Evolutionary conservation across 2,329 filamentous ascomycete genomes (phyloP).

Genomic region (Shiraia sp.): DNA sequence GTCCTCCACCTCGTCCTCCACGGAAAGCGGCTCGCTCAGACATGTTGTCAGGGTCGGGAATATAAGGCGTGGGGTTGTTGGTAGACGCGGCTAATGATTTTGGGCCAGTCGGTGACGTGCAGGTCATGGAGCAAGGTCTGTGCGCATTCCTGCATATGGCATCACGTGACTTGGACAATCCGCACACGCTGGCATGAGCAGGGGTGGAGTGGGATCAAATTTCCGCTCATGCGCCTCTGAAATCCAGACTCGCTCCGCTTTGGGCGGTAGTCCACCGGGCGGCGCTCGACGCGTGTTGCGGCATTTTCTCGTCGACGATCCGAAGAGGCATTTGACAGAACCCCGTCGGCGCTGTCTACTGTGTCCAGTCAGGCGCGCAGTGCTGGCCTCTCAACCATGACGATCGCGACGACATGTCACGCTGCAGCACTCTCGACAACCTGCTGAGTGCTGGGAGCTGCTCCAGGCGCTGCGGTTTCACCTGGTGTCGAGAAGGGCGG

Average conservation of each 20-base stretch:
- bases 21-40: slow-evolving; percentile 60
- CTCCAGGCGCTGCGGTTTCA: no score
- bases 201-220: slow-evolving; percentile 3
- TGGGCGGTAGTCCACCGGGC: not conserved
- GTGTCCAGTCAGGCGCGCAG: not conserved
- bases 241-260: slow-evolving; percentile 11
- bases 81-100: slow-evolving; percentile 2
- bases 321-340: not conserved
- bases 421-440: no score
- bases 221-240: not conserved
- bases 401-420: no score
- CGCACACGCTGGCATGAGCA: slow-evolving; percentile 2
- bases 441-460: no score
- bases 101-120: slow-evolving; percentile 31
- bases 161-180: slow-evolving; percentile 13
- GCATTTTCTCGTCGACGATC: slow-evolving; percentile 9
- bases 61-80: slow-evolving; percentile 11
- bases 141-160: slow-evolving; percentile 5
- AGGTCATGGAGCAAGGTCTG: slow-evolving; percentile 13
- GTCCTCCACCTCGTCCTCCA: slow-evolving; percentile 43
- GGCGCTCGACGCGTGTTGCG: slow-evolving; percentile 5
- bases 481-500: no score
- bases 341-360: no score
- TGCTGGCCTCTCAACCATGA: not conserved
- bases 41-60: slow-evolving; percentile 44